Evolutionary conservation across 352 stramenopile genomes (phyloP).

Genomic region (Globisporangium okanoganense): DNA sequence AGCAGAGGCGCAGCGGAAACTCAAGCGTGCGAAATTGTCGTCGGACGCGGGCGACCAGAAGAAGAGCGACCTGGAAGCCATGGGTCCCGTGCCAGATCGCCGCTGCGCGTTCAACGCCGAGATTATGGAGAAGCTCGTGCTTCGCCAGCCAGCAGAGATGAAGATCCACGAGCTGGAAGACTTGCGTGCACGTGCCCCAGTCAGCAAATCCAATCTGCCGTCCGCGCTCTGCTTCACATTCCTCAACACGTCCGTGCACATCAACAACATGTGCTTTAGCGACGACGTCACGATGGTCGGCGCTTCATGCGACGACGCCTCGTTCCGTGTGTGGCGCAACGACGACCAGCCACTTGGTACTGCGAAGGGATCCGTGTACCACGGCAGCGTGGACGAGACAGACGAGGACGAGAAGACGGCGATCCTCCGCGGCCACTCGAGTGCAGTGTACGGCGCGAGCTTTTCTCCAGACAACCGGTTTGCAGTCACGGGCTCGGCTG

Average conservation of each 20-base stretch:
- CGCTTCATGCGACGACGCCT: conserved; percentile 63
- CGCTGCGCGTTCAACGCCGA: conserved; percentile 66
- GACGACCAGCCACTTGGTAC: conserved; percentile 74
- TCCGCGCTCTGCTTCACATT: conserved; percentile 78
- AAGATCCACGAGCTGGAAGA: conserved; percentile 70
- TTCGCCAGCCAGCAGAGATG: conserved; percentile 60
- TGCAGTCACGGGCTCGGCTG: conserved; percentile 72
- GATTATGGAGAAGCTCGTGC: conserved; percentile 76
- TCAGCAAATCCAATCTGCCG: conserved; percentile 52
- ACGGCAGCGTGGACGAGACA: conserved; percentile 37
- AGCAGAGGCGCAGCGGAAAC: conserved; percentile 47
- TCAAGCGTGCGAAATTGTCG: conserved; percentile 49
- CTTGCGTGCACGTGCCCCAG: conserved; percentile 39
- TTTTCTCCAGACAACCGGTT: conserved; percentile 88
- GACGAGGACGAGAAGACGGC: conserved; percentile 71
- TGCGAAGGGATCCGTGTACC: conserved; percentile 54
- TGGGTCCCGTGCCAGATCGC: conserved; percentile 63
- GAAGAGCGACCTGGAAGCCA: conserved; percentile 51
- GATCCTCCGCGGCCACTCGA: conserved; percentile 68
- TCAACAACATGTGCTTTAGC: conserved; percentile 84
- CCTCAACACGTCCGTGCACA: conserved; percentile 67
- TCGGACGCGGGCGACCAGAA: conserved; percentile 32
- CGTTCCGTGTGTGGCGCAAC: conserved; percentile 81
- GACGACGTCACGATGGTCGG: conserved; percentile 75
- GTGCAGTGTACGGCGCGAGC: conserved; percentile 77